Percentiles rank a stretch among this genome's conserved stretches.
Conservation (phyloP, 495 filamentous ascomycete species). For the Neurospora sp. region DNA sequence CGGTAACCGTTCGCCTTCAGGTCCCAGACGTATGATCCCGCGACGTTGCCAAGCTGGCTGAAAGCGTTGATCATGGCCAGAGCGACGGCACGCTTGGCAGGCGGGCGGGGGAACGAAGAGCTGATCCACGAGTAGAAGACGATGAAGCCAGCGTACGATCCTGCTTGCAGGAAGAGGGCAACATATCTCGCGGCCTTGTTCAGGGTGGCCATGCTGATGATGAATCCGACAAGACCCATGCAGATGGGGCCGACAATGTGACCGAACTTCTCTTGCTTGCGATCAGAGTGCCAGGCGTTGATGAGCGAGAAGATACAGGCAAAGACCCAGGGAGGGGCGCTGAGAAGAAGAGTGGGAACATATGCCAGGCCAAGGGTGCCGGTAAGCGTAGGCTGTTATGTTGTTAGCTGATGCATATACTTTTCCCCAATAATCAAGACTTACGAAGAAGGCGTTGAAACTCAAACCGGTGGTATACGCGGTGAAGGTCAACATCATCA, state of each 20-base stretch:
- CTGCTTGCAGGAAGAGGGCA: slow-evolving; percentile 61
- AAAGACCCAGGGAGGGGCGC: slow-evolving; percentile 61
- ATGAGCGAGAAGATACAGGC: slow-evolving; percentile 57
- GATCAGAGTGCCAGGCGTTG: slow-evolving; percentile 70
- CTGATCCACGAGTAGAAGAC: slow-evolving; percentile 70
- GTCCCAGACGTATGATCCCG: slow-evolving; percentile 66
- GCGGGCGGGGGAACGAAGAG: slow-evolving; percentile 63
- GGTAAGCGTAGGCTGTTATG: slow-evolving; percentile 68
- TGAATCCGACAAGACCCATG: slow-evolving; percentile 58
- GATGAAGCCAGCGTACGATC: slow-evolving; percentile 55
- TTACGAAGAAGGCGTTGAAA: slow-evolving; percentile 42
- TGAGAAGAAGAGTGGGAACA: slow-evolving; percentile 64
- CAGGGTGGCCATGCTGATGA: slow-evolving; percentile 60
- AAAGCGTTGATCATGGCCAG: slow-evolving; percentile 71
- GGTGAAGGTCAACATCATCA: slow-evolving; percentile 33
- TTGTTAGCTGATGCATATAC: slow-evolving; percentile 39
- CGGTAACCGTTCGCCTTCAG: slow-evolving; percentile 28
- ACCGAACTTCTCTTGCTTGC: slow-evolving; percentile 60
- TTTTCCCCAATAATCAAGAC: no score
- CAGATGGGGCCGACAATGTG: slow-evolving; percentile 61
- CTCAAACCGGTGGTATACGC: slow-evolving; percentile 27
- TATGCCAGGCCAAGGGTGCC: slow-evolving; percentile 57
- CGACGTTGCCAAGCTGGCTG: slow-evolving; percentile 61
- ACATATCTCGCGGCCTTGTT: slow-evolving; percentile 60
- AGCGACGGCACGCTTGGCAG: slow-evolving; percentile 69